Conservation (phyloP, 2,329 filamentous ascomycete genomes). For the Teratosphaeria viscida region DNA sequence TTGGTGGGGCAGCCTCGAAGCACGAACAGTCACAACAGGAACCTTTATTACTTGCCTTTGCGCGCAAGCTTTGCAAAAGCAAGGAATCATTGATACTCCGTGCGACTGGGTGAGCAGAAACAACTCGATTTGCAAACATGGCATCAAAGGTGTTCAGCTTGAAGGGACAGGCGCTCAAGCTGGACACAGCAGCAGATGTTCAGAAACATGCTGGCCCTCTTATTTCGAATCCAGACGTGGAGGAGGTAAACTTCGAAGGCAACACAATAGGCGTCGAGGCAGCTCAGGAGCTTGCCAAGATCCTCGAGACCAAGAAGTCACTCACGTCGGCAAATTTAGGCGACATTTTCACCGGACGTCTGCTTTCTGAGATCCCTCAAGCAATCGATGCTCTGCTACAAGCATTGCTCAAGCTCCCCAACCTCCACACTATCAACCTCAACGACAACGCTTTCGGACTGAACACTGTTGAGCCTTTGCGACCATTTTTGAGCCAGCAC, state of each 20-base stretch:
- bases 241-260: constrained; percentile 76
- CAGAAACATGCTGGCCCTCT: constrained; percentile 73
- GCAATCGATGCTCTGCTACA: constrained; percentile 78
- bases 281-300: constrained; percentile 71
- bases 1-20: not conserved
- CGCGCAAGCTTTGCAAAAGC: not conserved
- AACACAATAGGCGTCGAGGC: constrained; percentile 90
- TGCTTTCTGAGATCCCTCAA: constrained; percentile 86
- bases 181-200: constrained; percentile 78
- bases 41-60: not conserved
- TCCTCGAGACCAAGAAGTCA: constrained; percentile 73
- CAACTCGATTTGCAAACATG: not conserved
- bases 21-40: not conserved
- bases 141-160: constrained; percentile 68
- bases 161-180: constrained; percentile 83
- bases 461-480: constrained; percentile 85
- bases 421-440: constrained; percentile 83
- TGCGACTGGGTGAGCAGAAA: not conserved
- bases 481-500: constrained; percentile 82
- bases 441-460: constrained; percentile 98
- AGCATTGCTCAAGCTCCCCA: constrained; percentile 73
- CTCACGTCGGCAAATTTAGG: constrained; percentile 71
- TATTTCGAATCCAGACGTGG: constrained; percentile 59
- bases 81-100: not conserved
- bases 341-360: constrained; percentile 93